Base-by-base conservation (phyloP, 164 flowering plant species). In the Magnolia kwangsiensis region DNA sequence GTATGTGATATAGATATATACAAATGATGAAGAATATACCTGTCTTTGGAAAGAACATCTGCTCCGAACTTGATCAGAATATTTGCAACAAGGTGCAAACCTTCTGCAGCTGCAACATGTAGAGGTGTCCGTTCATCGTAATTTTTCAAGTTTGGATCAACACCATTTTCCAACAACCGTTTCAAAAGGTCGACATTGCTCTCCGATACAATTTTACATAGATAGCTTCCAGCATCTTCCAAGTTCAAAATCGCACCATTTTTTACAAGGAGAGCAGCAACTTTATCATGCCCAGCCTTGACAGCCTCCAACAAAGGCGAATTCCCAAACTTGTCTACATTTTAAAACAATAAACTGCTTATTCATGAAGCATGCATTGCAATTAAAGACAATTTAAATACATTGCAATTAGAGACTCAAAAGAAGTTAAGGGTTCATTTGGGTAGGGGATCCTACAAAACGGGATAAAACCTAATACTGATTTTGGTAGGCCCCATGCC, bases 261-360 rank as follows among this genome's bases (percentile, higher is more conserved):
- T 45, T 83, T 63, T 7, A 80, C 76, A 31, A 90, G 87, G 72
- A 86, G 55, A 2, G 86, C 77, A 50, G 85, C 88, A 66, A 88
- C 89, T 72, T 69, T 72, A 69, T 86, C 92, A 72, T 89, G 87
- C 14, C 92, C 88, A 78, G 79, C 77, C 83, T 85, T 89, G 69
- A 90, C 78, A 58, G 94, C 94, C 81, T 90, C 94, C 2, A 85
- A 79, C 59, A 90, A 75, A 68, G 94, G 94, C 45, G 89, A 82
- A 67, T 81, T 87, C 16, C 94, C 90, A 79, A 83, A 83, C 50
- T 83, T 86, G 82, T 90, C 91, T 90, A 59, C 19, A 23, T 73
- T 45, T 24, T n/a, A 13, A 71, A 63, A 1, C 61, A 55, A 16
- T 10, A 55, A 55, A 55, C 4, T 55, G 0, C 61, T 55, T 55